These are phyloP conservation scores for Apiotrichum mycotoxinovorans DNA, from an alignment of 1,284 basidiomycete genomes.

Conservation along the genomic window DNA sequence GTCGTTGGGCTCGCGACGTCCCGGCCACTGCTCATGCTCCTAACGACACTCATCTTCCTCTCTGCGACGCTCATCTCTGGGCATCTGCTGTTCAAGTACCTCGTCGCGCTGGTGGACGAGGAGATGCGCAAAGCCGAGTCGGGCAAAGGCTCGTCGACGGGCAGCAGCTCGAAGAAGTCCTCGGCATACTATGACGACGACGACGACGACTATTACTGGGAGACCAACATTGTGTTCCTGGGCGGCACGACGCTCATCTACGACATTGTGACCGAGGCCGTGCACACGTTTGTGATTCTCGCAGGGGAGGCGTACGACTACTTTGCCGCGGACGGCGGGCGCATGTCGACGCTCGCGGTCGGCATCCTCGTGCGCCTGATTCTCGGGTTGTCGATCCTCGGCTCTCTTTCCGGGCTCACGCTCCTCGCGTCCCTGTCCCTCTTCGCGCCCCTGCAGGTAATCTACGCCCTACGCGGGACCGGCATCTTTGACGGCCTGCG, in stretches of 20 bases:
- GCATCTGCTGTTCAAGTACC: constrained; percentile 24
- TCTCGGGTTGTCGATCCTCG: constrained; percentile 46
- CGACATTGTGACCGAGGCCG: constrained; percentile 33
- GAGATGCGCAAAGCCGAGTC: neutral
- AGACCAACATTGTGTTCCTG: constrained; percentile 23
- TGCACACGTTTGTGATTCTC: constrained; percentile 36
- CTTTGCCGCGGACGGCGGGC: neutral
- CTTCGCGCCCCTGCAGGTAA: constrained; percentile 43
- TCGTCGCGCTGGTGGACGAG: constrained; percentile 5
- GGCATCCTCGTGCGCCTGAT: constrained; percentile 33
- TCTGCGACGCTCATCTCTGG: constrained; percentile 34
- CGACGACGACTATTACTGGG: constrained; percentile 1
- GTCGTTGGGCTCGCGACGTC: constrained; percentile 46
- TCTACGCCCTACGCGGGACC: constrained; percentile 39
- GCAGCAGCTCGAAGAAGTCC: neutral
- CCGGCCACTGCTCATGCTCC: constrained; percentile 33
- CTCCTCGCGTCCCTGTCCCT: constrained; percentile 39
- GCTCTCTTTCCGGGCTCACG: constrained; percentile 42
- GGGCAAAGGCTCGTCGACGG: neutral
- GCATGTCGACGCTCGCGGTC: constrained; percentile 5
- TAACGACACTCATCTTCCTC: constrained; percentile 38
- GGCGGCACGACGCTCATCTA: constrained; percentile 33
- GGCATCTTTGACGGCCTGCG: constrained; percentile 23
- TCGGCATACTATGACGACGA: neutral
- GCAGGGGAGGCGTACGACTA: constrained; percentile 21